phyloP scores from a whole-genome alignment of 441 rosid genomes.

The Aquilaria agallochum region DNA sequence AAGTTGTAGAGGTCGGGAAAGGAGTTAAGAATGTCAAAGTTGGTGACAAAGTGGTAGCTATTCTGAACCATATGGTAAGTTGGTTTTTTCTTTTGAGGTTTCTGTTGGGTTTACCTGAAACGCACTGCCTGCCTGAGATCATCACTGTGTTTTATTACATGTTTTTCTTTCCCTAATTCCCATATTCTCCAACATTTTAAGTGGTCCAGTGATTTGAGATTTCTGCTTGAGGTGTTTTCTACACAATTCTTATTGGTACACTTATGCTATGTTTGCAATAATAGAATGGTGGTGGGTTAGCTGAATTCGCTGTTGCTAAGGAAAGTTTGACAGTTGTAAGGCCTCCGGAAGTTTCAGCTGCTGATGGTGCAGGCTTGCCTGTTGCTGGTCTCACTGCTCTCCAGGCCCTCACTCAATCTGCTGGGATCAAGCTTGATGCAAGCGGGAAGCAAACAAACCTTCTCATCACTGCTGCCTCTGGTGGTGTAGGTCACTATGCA shows the following conservation, averaged over 20 bases:
- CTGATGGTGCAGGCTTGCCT: conserved; percentile 62
- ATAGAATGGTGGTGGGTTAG: conserved; percentile 60
- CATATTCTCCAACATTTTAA: not conserved
- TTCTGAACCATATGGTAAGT: conserved; percentile 28
- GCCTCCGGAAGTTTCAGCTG: conserved; percentile 57
- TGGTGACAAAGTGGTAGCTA: conserved; percentile 77
- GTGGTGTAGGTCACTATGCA: conserved; percentile 71
- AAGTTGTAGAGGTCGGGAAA: conserved; percentile 54
- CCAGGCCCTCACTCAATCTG: conserved; percentile 48
- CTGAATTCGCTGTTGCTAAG: conserved; percentile 48
- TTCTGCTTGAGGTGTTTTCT: not conserved
- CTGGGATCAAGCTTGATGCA: conserved; percentile 55
- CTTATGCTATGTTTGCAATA: conserved; percentile 1
- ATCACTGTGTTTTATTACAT: not conserved
- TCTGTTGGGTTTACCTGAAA: not conserved
- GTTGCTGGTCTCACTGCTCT: conserved; percentile 58
- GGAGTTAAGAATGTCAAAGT: conserved; percentile 53
- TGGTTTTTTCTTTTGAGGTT: not conserved
- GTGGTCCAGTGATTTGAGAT: not conserved
- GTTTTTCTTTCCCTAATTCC: not conserved
- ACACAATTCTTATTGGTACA: not conserved
- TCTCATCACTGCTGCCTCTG: conserved; percentile 68
- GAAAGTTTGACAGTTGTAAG: conserved; percentile 48
- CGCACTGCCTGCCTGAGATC: not conserved
- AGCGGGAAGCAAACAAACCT: conserved; percentile 43